These are phyloP conservation scores for Syzygium oleosum DNA, from an alignment of 345 rosid genomes.

Conservation along the genomic window DNA sequence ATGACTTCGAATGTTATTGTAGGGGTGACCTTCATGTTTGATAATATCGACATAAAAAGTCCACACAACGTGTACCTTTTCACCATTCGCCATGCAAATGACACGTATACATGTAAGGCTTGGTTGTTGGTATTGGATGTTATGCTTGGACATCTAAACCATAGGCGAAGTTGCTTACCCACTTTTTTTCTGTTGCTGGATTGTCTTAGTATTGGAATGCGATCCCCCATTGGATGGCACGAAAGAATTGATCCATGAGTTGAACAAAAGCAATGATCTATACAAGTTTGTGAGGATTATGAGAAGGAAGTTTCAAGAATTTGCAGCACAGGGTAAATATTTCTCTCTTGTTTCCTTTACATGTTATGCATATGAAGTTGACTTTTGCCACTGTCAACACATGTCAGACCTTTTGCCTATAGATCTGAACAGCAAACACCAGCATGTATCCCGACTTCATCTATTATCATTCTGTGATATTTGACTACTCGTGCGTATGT, in stretches of 20 bases:
- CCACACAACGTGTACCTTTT: constrained; percentile 45
- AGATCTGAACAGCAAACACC: neutral
- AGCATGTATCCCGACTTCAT: neutral
- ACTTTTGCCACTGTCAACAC: neutral
- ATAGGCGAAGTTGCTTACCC: neutral
- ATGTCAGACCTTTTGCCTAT: neutral
- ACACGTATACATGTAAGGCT: constrained; percentile 56
- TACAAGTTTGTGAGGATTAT: constrained; percentile 74
- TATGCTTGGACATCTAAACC: neutral
- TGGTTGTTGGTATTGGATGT: neutral
- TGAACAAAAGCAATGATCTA: constrained; percentile 77
- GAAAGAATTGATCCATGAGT: constrained; percentile 53
- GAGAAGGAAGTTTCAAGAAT: constrained; percentile 74
- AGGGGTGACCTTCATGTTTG: constrained; percentile 89
- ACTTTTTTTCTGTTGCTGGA: constrained; percentile 4
- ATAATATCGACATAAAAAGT: constrained; percentile 35
- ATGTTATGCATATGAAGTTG: neutral
- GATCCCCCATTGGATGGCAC: constrained; percentile 45
- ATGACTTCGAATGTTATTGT: neutral
- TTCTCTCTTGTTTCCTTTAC: neutral
- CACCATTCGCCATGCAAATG: constrained; percentile 61
- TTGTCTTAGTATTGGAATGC: constrained; percentile 67
- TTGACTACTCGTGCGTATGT: neutral
- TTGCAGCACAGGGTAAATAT: constrained; percentile 43
- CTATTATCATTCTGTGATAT: neutral